Percentiles rank a stretch among this genome's conserved stretches.
Evolutionary conservation across 192 early-diverging fungal genomes (phyloP).

Genomic region (Entophlyctis helioformis): DNA sequence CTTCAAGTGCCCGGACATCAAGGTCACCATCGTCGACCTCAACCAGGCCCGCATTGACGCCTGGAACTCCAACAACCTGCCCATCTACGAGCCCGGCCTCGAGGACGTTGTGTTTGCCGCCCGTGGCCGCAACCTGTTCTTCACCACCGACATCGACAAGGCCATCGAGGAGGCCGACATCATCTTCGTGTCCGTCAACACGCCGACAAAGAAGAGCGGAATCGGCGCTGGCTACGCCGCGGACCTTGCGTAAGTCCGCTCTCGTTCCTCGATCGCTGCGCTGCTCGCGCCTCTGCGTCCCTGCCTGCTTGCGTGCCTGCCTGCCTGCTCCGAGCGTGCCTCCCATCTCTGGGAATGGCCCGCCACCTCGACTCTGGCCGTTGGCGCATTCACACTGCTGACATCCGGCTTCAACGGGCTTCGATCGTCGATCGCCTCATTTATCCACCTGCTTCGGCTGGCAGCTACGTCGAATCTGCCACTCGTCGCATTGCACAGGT

Average conservation of each 20-base stretch:
- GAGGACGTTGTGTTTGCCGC: slow-evolving; percentile 66
- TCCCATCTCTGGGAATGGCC: background rate
- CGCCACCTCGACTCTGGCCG: too few relatives aligned
- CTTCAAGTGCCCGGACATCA: slow-evolving; percentile 71
- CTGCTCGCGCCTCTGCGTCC: too few relatives aligned
- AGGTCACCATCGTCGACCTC: slow-evolving; percentile 84
- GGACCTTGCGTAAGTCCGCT: slow-evolving; percentile 59
- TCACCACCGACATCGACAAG: slow-evolving; percentile 68
- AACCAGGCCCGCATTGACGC: slow-evolving; percentile 68
- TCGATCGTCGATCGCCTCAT: slow-evolving; percentile 1
- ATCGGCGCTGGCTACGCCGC: slow-evolving; percentile 71
- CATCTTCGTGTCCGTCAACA: slow-evolving; percentile 90
- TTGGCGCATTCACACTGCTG: too few relatives aligned
- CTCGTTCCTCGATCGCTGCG: too few relatives aligned
- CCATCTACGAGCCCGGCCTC: slow-evolving; percentile 87
- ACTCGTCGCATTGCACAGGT: slow-evolving; percentile 72
- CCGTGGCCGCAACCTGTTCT: slow-evolving; percentile 77
- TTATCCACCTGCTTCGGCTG: too few relatives aligned
- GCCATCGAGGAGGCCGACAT: slow-evolving; percentile 71
- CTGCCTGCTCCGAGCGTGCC: too few relatives aligned
- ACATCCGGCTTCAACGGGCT: background rate
- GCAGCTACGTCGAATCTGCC: slow-evolving; percentile 68
- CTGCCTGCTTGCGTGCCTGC: too few relatives aligned
- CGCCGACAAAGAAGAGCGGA: slow-evolving; percentile 70
- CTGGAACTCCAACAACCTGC: slow-evolving; percentile 81